These are phyloP conservation scores for Neonectria ditissima DNA, from an alignment of 2,329 filamentous ascomycete species.

Conservation along the genomic window DNA sequence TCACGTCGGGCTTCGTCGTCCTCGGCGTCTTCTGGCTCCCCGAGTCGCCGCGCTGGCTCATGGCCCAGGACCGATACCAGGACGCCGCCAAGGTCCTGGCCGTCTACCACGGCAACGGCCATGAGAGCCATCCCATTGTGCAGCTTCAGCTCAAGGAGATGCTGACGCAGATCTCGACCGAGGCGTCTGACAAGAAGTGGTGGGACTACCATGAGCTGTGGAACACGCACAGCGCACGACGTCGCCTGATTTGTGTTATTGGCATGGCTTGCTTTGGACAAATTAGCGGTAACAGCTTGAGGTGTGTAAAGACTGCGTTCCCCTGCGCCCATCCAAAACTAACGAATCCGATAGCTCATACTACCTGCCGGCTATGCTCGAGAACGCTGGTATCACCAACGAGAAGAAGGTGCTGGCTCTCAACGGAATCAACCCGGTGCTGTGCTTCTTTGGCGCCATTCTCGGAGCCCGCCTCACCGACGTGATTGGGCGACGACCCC, in stretches of 20 bases:
- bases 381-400: constrained; percentile 63
- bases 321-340: no score
- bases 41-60: constrained; percentile 61
- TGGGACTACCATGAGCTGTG: constrained; percentile 67
- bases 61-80: constrained; percentile 55
- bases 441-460: constrained; percentile 63
- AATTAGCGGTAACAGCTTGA: constrained; percentile 61
- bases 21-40: constrained; percentile 57
- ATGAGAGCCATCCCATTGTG: constrained; percentile 62
- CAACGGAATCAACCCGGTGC: constrained; percentile 65
- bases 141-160: constrained; percentile 65
- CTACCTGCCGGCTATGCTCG: constrained; percentile 66
- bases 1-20: constrained; percentile 62
- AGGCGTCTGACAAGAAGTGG: constrained; percentile 66
- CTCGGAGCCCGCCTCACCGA: constrained; percentile 68
- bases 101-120: constrained; percentile 64
- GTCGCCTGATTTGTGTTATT: constrained; percentile 63
- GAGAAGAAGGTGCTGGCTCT: constrained; percentile 61
- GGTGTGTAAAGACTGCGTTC: no score
- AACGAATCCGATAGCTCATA: constrained; percentile 51
- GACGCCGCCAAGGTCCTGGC: constrained; percentile 58
- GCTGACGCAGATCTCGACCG: constrained; percentile 57
- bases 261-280: constrained; percentile 66
- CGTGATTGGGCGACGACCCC: constrained; percentile 66
- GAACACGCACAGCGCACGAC: constrained; percentile 60